Evolutionary conservation across 2,329 filamentous ascomycete genomes (phyloP).

Genomic region (Alternaria viburni): DNA sequence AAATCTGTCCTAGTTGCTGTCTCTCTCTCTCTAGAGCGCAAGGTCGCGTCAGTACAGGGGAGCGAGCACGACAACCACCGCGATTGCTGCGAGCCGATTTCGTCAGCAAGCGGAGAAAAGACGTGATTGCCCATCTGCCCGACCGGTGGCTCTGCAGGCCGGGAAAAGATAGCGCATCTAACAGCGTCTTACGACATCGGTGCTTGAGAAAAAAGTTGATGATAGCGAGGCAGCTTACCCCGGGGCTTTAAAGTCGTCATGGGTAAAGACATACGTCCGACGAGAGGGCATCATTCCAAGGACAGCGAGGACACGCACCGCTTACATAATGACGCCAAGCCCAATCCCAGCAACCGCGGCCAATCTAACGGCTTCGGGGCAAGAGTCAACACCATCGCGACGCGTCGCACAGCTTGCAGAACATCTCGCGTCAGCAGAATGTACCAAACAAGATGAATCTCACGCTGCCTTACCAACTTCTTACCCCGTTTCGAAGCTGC

Average conservation of each 20-base stretch:
- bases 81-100: slow-evolving; percentile 9
- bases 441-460: slow-evolving; percentile 21
- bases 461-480: slow-evolving; percentile 20
- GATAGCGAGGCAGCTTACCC: background rate
- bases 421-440: slow-evolving; percentile 28
- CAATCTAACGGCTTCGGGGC: slow-evolving; percentile 13
- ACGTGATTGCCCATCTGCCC: slow-evolving; percentile 31
- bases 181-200: background rate
- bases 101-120: slow-evolving; percentile 42
- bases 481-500: slow-evolving; percentile 36
- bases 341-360: slow-evolving; percentile 16
- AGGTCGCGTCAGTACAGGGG: slow-evolving; percentile 33
- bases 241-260: background rate
- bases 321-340: slow-evolving; percentile 25
- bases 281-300: background rate
- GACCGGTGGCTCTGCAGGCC: slow-evolving; percentile 2
- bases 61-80: slow-evolving; percentile 18
- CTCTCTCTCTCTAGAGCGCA: slow-evolving; percentile 66
- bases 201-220: background rate
- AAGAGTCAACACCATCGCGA: slow-evolving; percentile 24
- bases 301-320: background rate
- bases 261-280: background rate
- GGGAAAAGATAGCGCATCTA: slow-evolving; percentile 7
- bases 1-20: background rate
- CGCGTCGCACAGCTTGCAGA: slow-evolving; percentile 36